Evolutionary conservation across 495 filamentous ascomycete species (phyloP), one percentile per base, ranked within the genome.

Genomic region (Glutinoglossum americanum): DNA sequence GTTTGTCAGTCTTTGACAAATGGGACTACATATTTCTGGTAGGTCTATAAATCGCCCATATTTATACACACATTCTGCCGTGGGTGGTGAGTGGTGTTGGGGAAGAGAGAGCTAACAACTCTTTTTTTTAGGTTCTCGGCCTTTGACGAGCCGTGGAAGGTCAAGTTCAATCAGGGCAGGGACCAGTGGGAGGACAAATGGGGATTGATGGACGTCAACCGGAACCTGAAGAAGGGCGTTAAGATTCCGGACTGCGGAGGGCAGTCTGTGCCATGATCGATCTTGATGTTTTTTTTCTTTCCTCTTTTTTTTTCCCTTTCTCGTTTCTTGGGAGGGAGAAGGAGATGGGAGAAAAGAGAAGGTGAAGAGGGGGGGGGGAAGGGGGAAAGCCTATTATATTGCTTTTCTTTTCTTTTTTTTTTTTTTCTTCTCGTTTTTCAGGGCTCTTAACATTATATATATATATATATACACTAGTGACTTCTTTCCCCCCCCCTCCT

Each of bases 101-200:
- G n/a, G n/a, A n/a, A n/a, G n/a, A n/a, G n/a, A 2, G 23, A 45
- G 10, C 41, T 45, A 45, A 45, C 32, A 1, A 2, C n/a, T 13
- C 1, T 37, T 33, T n/a, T 55, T 55, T 33, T 55, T 39, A 83
- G 80, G 79, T 95, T 95, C 64, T 84, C 88, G 68, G 87, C 88
- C 17, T 96, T 94, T 64, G 89, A 94, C 64, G 89, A 94, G 70
- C 87, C 89, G 2, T 98, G 92, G 92, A 96, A 96, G 70, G 69
- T 84, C 26, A 60, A 62, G 26, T 93, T 78, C 68, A 82, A 98
- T 72, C 68, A 2, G 65, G 70, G 0, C 79, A 76, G 13, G n/a
- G 74, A 89, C 69, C 73, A 85, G 57, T 96, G 89, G 89, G 92
- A 98, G 70, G 87, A 93, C 64, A 84, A 94, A 64, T 97, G 90